Evolutionary conservation across 1,284 basidiomycete species (phyloP), one percentile per base, ranked within the genome.

Genomic region (Inonotus hispidus): DNA sequence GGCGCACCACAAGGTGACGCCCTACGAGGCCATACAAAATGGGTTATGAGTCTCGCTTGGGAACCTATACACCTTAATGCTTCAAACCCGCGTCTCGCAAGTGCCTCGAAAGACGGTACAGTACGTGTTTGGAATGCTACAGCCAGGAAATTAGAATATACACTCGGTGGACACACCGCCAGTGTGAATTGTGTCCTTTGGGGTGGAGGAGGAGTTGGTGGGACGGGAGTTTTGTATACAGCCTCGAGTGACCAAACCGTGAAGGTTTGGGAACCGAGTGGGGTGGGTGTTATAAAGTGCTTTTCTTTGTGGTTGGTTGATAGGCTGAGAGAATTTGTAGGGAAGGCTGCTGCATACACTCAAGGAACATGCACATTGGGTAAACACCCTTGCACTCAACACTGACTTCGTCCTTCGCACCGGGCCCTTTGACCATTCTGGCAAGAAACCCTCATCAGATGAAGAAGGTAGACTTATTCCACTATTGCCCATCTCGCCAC

Each of bases 281-380:
- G 80, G 61, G 91, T 91, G 64, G 66, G 80, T 74, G n/a, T n/a
- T n/a, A n/a, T n/a, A n/a, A n/a, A n/a, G n/a, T n/a, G n/a, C n/a
- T n/a, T n/a, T 21, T 21, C 25, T 37, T 59, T 6, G 14, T 54
- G 37, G 14, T 59, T 54, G 32, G 19, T 4, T 52, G 50, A 52
- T 8, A 19, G 7, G 16, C 14, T 10, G 47, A 62, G 59, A 16
- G 27, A 57, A 57, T 27, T 56, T 61, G n/a, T 58, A 88, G 84
- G 89, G 87, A 0, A 82, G 77, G 66, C 79, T 78, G 49, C 69
- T 91, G 53, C 80, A 88, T 81, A 88, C 87, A 0, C 78, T 99
- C 29, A 93, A 90, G 72, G 95, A 98, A 66, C 97, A 99, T 69
- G 95, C 95, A 0, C 97, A 99, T 71, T 98, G 95, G 96, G 96